Evolutionary conservation across 2,329 filamentous ascomycete genomes (phyloP).

Genomic region (Bipolaris oryzae): DNA sequence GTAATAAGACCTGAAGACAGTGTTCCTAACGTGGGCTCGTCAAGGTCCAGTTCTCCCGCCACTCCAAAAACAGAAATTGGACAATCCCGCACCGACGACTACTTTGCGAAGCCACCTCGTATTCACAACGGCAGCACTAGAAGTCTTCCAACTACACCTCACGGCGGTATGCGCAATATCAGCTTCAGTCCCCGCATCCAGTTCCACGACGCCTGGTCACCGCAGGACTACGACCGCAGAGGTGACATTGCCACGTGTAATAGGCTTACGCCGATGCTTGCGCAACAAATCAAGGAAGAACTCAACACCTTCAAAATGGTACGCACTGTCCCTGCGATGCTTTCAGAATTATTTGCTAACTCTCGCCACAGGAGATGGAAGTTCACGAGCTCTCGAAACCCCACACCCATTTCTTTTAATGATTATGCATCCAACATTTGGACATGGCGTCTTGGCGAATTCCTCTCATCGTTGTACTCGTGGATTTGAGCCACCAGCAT

Average conservation of each 20-base stretch:
- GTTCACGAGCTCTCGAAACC: slow-evolving; percentile 98
- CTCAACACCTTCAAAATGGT: slow-evolving; percentile 99
- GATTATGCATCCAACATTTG: slow-evolving; percentile 50
- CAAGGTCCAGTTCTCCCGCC: slow-evolving; percentile 82
- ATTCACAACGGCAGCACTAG: slow-evolving; percentile 73
- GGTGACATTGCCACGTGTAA: slow-evolving; percentile 98
- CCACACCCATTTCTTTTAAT: slow-evolving; percentile 99
- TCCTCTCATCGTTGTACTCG: slow-evolving; percentile 42
- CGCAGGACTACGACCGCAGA: slow-evolving; percentile 91
- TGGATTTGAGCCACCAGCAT: slow-evolving; percentile 48
- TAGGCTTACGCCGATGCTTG: slow-evolving; percentile 91
- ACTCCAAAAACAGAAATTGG: slow-evolving; percentile 76
- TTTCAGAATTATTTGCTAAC: slow-evolving; percentile 49
- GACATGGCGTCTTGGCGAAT: slow-evolving; percentile 53
- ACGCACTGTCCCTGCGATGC: slow-evolving; percentile 39
- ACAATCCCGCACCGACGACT: slow-evolving; percentile 70
- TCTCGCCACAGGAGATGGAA: slow-evolving; percentile 86
- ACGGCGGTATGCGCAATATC: slow-evolving; percentile 66
- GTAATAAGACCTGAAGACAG: slow-evolving; percentile 66
- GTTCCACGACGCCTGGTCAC: slow-evolving; percentile 96
- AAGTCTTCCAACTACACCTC: slow-evolving; percentile 80
- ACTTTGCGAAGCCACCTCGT: slow-evolving; percentile 80
- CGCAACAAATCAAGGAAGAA: slow-evolving; percentile 99
- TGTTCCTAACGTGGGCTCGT: slow-evolving; percentile 73
- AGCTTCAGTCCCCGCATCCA: slow-evolving; percentile 90